Evolutionary conservation across 1,139 yeast genomes (phyloP).

Genomic region (Suhomyces guaymorum): DNA sequence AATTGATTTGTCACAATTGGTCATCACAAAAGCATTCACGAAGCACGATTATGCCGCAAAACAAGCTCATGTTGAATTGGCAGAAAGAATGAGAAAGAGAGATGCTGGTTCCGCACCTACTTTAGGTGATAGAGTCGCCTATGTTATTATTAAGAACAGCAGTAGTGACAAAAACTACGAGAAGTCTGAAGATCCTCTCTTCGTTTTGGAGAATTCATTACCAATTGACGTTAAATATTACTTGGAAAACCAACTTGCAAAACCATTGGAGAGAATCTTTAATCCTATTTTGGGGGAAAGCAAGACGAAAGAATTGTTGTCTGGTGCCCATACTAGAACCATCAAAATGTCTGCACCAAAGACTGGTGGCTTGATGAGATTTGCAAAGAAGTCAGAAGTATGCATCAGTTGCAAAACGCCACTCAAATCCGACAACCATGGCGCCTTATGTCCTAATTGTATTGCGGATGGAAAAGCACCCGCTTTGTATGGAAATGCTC

Average conservation of each 20-base stretch:
- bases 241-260: slow-evolving; percentile 87
- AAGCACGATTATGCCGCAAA: slow-evolving; percentile 90
- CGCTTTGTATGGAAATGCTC: slow-evolving; percentile 72
- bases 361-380: slow-evolving; percentile 83
- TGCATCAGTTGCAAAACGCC: slow-evolving; percentile 91
- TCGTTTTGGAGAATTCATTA: slow-evolving; percentile 84
- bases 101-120: slow-evolving; percentile 98
- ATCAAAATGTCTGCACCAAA: slow-evolving; percentile 66
- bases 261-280: slow-evolving; percentile 90
- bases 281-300: slow-evolving; percentile 92
- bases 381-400: slow-evolving; percentile 84
- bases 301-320: slow-evolving; percentile 73
- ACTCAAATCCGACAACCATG: slow-evolving; percentile 61
- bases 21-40: slow-evolving; percentile 90
- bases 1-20: slow-evolving; percentile 89
- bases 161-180: slow-evolving; percentile 90
- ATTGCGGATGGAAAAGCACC: slow-evolving; percentile 59
- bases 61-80: slow-evolving; percentile 95
- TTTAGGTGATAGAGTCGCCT: slow-evolving; percentile 97
- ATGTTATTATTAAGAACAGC: slow-evolving; percentile 84
- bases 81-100: slow-evolving; percentile 93
- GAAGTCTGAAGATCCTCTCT: slow-evolving; percentile 95
- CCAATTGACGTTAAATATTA: slow-evolving; percentile 96
- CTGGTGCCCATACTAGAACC: slow-evolving; percentile 82
- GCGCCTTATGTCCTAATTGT: slow-evolving; percentile 85